Percentiles rank a stretch among this genome's conserved stretches.
Conservation (phyloP, 805 yeast genomes). For the Kurtzmaniella cleridarum region DNA sequence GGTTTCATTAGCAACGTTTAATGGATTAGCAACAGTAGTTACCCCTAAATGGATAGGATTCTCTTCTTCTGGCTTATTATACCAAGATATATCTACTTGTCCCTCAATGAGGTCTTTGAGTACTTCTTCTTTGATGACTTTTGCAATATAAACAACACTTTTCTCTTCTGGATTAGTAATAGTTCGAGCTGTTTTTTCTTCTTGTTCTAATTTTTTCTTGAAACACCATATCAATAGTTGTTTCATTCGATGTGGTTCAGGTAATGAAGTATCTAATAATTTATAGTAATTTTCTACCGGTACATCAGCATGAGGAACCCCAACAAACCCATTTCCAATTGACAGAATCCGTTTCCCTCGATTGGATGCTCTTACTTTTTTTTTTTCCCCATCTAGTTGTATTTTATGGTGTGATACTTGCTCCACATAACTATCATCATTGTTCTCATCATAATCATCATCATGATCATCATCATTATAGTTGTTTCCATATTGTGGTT, state of each 20-base stretch:
- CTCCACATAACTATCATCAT: slow-evolving; percentile 15
- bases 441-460: background rate
- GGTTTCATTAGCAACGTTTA: slow-evolving; percentile 47
- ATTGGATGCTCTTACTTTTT: slow-evolving; percentile 44
- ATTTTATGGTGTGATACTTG: slow-evolving; percentile 25
- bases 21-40: slow-evolving; percentile 45
- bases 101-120: slow-evolving; percentile 56
- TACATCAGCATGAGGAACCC: slow-evolving; percentile 61
- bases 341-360: slow-evolving; percentile 73
- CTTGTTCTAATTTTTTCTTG: slow-evolving; percentile 40
- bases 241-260: slow-evolving; percentile 71
- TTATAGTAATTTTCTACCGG: slow-evolving; percentile 52
- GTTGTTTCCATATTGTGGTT: slow-evolving; percentile 5
- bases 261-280: slow-evolving; percentile 53
- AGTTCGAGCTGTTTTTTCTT: slow-evolving; percentile 17
- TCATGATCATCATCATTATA: slow-evolving; percentile 1
- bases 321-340: slow-evolving; percentile 66
- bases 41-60: slow-evolving; percentile 21
- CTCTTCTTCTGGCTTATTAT: slow-evolving; percentile 31
- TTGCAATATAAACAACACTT: slow-evolving; percentile 48
- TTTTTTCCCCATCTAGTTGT: slow-evolving; percentile 14
- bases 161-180: slow-evolving; percentile 25
- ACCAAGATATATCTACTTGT: slow-evolving; percentile 64
- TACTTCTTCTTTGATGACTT: slow-evolving; percentile 59
- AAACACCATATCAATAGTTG: slow-evolving; percentile 67